phyloP scores from a whole-genome alignment of 2,329 filamentous ascomycete genomes.

The Kalaharituber pfeilii region DNA sequence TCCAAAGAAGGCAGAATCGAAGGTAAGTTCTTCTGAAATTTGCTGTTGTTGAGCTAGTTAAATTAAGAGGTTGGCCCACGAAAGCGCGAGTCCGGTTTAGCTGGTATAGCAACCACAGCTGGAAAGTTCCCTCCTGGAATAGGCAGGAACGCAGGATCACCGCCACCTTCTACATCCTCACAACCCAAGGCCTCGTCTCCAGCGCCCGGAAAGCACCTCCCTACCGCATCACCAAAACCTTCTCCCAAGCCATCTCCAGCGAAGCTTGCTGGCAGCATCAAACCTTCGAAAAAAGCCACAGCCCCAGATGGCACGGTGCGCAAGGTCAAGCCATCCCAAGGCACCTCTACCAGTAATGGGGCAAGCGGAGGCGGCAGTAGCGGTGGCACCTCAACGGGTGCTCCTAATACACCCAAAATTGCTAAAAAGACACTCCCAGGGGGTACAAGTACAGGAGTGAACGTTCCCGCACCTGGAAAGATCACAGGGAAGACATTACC shows the following conservation, averaged over 20 bases:
- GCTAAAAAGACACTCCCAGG: not conserved
- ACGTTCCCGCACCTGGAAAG: not conserved
- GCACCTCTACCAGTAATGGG: not conserved
- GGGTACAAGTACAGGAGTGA: not conserved
- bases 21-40: not conserved
- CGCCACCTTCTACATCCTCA: not conserved
- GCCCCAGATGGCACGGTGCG: not conserved
- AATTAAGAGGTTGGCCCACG: not conserved
- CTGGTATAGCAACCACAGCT: not conserved
- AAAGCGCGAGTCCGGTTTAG: not conserved
- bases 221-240: not conserved
- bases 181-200: not conserved
- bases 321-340: not conserved
- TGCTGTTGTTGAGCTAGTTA: not conserved
- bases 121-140: not conserved
- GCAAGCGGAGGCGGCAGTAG: not conserved
- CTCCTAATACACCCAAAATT: not conserved
- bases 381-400: not conserved
- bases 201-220: not conserved
- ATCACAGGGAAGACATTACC: not conserved
- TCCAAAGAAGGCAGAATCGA: not conserved
- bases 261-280: not conserved
- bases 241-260: not conserved
- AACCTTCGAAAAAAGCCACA: not conserved
- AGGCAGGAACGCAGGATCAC: not conserved